Evolutionary conservation across 805 yeast genomes (phyloP).

Genomic region (Kluyveromyces nonfermentans): DNA sequence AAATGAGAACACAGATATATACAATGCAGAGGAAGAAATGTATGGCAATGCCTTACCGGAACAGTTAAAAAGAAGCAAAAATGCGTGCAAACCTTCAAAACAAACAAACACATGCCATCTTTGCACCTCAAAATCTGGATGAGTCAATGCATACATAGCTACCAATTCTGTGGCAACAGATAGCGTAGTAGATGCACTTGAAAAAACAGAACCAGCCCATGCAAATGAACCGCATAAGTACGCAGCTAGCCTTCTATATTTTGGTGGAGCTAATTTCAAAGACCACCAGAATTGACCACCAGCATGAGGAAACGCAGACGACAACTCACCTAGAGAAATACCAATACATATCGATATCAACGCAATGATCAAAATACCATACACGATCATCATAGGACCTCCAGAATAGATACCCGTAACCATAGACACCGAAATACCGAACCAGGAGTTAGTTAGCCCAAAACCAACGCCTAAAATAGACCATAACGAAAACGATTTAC

Average conservation of each 20-base stretch:
- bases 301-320: conserved; percentile 52
- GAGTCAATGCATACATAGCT: conserved; percentile 38
- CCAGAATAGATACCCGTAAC: conserved; percentile 49
- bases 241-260: conserved; percentile 36
- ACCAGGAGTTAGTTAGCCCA: conserved; percentile 57
- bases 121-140: conserved; percentile 30
- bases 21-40: conserved; percentile 43
- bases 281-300: conserved; percentile 62
- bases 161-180: conserved; percentile 46
- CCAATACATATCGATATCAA: conserved; percentile 41
- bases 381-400: conserved; percentile 51
- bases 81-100: conserved; percentile 38
- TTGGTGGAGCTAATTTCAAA: conserved; percentile 42
- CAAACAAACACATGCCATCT: conserved; percentile 52
- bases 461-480: conserved; percentile 53
- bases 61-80: conserved; percentile 43
- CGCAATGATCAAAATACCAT: conserved; percentile 49
- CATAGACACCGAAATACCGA: conserved; percentile 52
- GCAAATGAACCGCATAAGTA: conserved; percentile 58
- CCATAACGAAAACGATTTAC: conserved; percentile 38
- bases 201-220: conserved; percentile 55
- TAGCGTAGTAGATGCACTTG: conserved; percentile 53
- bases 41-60: conserved; percentile 46
- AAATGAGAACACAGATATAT: conserved; percentile 46
- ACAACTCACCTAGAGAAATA: conserved; percentile 43